These are phyloP conservation scores for Fusarium siculi DNA, from an alignment of 2,329 filamentous ascomycete species.

Conservation along the genomic window DNA sequence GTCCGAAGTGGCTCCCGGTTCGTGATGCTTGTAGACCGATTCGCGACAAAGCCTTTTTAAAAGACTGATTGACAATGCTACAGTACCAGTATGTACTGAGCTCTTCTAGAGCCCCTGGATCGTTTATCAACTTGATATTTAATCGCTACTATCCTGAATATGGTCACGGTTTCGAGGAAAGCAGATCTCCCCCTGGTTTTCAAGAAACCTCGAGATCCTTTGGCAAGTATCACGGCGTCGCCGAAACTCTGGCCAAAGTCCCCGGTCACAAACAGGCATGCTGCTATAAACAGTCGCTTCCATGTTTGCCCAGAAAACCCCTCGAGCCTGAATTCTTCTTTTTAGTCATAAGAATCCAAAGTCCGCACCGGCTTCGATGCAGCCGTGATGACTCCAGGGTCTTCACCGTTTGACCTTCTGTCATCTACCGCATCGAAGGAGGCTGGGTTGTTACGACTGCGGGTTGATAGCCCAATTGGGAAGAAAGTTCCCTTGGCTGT, in stretches of 20 bases:
- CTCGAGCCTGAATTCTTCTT: background rate
- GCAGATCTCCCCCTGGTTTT: background rate
- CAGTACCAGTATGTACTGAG: background rate
- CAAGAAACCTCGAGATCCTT: background rate
- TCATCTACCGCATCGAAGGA: background rate
- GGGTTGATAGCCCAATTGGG: background rate
- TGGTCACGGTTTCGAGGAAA: background rate
- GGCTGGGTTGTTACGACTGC: background rate
- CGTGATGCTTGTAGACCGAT: background rate
- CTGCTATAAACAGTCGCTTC: background rate
- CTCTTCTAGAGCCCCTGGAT: background rate
- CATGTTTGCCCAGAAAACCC: background rate
- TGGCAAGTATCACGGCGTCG: background rate
- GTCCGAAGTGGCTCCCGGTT: background rate
- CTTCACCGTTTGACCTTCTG: background rate
- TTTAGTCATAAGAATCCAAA: background rate
- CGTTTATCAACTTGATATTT: background rate
- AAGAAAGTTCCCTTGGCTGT: background rate
- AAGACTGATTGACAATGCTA: background rate
- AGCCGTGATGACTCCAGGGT: background rate
- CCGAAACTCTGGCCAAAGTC: background rate
- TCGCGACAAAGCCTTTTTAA: background rate
- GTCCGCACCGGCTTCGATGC: background rate
- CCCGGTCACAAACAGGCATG: background rate
- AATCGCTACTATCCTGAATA: background rate